Evolutionary conservation across 768 basidiomycete species (phyloP).

Genomic region (Pseudohyphozyma bogoriensis): DNA sequence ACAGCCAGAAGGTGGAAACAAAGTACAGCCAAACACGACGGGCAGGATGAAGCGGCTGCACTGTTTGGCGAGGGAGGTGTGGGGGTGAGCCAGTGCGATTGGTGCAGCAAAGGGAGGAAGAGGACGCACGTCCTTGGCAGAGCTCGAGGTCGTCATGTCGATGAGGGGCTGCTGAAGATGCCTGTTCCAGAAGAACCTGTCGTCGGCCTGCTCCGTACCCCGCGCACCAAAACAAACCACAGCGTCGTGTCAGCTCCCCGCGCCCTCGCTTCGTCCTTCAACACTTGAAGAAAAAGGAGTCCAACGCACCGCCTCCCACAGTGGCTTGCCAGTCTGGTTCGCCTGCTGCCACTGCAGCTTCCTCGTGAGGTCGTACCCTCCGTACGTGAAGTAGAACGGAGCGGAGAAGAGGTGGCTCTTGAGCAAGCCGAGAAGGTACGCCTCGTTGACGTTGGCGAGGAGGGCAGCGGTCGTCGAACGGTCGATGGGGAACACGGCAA

Average conservation of each 20-base stretch:
- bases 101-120: not conserved
- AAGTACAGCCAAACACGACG: slow-evolving; percentile 77
- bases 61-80: slow-evolving; percentile 41
- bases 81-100: not conserved
- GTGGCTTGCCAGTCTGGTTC: slow-evolving; percentile 48
- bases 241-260: not conserved
- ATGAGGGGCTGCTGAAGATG: slow-evolving; percentile 56
- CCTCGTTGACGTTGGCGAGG: slow-evolving; percentile 72
- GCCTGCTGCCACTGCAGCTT: slow-evolving; percentile 68
- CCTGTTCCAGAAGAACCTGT: slow-evolving; percentile 98
- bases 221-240: not conserved
- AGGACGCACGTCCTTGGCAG: slow-evolving; percentile 56
- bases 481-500: slow-evolving; percentile 78
- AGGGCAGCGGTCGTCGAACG: slow-evolving; percentile 53
- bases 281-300: no score
- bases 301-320: slow-evolving; percentile 67
- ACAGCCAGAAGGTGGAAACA: not conserved
- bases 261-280: not conserved
- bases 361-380: slow-evolving; percentile 72
- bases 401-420: slow-evolving; percentile 70
- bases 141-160: slow-evolving; percentile 45
- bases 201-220: slow-evolving; percentile 57
- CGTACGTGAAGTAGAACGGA: slow-evolving; percentile 79
- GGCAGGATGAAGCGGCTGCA: slow-evolving; percentile 82
- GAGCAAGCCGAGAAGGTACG: slow-evolving; percentile 73